A percentile compares a stretch with the other conserved stretches of the same genome.
These are phyloP conservation scores for Tolypocladium tundrense DNA, from an alignment of 2,329 filamentous ascomycete genomes.

Conservation along the genomic window DNA sequence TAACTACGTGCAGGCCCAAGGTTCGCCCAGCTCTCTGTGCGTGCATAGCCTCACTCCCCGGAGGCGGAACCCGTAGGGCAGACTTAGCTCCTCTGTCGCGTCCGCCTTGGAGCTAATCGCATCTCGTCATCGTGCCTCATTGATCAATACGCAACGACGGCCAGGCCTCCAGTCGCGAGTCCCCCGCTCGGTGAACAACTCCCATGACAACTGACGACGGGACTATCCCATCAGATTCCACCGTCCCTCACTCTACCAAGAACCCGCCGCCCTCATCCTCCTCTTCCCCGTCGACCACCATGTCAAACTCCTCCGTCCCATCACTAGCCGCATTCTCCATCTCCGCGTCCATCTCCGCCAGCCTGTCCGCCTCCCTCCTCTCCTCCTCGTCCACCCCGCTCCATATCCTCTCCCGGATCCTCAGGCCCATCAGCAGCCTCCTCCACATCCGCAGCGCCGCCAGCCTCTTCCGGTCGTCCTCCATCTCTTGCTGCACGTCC, in stretches of 20 bases:
- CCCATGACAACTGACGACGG: neutral
- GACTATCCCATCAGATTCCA: neutral
- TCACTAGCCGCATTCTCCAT: constrained; percentile 27
- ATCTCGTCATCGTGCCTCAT: no score
- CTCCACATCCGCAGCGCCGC: constrained; percentile 57
- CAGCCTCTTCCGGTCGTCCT: constrained; percentile 61
- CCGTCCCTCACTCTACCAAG: constrained; percentile 21
- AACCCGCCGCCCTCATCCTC: constrained; percentile 35
- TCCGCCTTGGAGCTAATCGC: no score
- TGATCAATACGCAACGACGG: no score
- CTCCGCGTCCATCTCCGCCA: constrained; percentile 24
- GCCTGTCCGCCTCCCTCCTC: constrained; percentile 27
- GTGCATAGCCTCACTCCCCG: no score
- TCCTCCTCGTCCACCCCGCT: constrained; percentile 41
- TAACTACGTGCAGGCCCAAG: no score
- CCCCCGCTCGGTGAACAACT: neutral
- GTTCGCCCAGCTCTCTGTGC: no score
- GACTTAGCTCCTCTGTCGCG: no score
- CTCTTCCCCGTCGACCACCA: constrained; percentile 27
- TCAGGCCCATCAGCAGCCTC: constrained; percentile 65
- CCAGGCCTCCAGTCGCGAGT: no score
- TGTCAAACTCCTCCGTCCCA: constrained; percentile 32
- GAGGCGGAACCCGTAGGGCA: no score
- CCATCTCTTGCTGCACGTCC: constrained; percentile 53
- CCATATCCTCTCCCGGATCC: constrained; percentile 66